Evolutionary conservation across 1,284 basidiomycete genomes (phyloP).

Genomic region (Malassezia japonica): DNA sequence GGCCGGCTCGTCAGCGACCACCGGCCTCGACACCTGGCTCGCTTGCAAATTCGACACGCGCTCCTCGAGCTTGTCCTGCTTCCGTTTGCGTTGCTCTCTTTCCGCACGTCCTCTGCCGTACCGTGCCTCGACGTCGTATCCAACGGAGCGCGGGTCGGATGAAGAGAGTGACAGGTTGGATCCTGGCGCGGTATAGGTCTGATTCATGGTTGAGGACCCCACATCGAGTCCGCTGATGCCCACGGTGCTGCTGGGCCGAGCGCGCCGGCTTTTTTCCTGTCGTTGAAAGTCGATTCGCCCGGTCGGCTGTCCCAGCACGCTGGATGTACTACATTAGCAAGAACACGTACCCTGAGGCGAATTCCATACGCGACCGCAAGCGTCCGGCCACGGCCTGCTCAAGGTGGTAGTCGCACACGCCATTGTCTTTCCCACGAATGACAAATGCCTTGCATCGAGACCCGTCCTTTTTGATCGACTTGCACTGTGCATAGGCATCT

Average conservation of each 20-base stretch:
- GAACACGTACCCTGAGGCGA: conserved; percentile 7
- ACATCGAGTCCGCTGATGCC: background rate
- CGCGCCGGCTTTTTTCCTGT: background rate
- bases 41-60: background rate
- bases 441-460: conserved; percentile 63
- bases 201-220: background rate
- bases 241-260: background rate
- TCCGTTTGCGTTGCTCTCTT: conserved; percentile 9
- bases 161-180: background rate
- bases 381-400: conserved; percentile 3
- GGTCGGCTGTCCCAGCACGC: background rate
- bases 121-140: conserved; percentile 6
- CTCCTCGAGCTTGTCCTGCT: background rate
- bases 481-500: conserved; percentile 72
- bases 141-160: background rate
- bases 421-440: background rate
- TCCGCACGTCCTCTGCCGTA: conserved; percentile 7
- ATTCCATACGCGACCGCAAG: conserved; percentile 14
- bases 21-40: background rate
- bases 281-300: background rate
- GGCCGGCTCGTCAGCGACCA: background rate
- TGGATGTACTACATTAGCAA: background rate
- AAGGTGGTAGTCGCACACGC: conserved; percentile 12
- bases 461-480: conserved; percentile 62
- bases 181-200: background rate